Evolutionary conservation across 441 rosid species (phyloP).

Genomic region (Geranium incanum): DNA sequence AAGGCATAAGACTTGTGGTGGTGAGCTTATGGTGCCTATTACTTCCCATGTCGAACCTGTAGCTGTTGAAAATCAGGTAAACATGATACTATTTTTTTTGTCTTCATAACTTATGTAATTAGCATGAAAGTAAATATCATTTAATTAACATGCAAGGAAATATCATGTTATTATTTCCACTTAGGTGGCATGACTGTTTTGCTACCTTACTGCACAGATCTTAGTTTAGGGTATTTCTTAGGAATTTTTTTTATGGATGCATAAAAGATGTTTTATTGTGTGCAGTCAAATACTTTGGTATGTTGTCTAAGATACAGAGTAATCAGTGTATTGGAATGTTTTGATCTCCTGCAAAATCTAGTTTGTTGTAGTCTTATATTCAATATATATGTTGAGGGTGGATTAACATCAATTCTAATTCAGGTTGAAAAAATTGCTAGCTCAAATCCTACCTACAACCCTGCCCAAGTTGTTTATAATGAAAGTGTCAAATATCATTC

Average conservation of each 20-base stretch:
- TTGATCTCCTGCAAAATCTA: neutral
- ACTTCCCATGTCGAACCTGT: slow-evolving; percentile 3
- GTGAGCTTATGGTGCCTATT: slow-evolving; percentile 4
- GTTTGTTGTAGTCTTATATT: neutral
- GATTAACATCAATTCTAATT: neutral
- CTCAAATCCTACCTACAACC: neutral
- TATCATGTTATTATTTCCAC: neutral
- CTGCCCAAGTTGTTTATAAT: neutral
- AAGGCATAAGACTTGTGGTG: slow-evolving; percentile 11
- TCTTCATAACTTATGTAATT: neutral
- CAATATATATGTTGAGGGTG: neutral
- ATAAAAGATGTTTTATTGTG: neutral
- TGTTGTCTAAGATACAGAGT: neutral
- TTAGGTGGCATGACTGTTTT: neutral
- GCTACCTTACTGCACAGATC: neutral
- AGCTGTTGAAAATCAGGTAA: slow-evolving; percentile 10
- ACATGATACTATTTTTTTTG: neutral
- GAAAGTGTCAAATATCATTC: neutral
- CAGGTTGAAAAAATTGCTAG: neutral
- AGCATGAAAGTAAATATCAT: neutral
- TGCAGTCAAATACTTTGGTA: neutral
- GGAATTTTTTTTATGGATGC: neutral
- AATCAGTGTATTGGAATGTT: neutral
- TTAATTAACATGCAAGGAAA: neutral
- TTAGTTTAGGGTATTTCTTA: neutral